Evolutionary conservation across 108 stramenopile species (phyloP), one percentile per base, ranked within the genome.

Genomic region (Pseudonitzschia multiseries): DNA sequence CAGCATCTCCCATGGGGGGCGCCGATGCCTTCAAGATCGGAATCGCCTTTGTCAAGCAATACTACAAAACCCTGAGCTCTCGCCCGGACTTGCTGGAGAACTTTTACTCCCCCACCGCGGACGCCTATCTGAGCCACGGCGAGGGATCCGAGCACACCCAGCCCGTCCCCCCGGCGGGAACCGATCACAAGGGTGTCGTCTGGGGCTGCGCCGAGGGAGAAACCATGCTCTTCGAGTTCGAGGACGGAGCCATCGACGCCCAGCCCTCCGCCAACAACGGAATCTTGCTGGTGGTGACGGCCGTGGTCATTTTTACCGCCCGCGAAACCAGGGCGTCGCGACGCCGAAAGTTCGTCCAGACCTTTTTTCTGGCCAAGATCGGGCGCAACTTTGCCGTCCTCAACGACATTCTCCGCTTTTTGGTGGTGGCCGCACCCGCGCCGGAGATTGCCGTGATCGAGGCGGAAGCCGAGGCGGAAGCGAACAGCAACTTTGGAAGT

Each of bases 211-310:
- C 27, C 21, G 54, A 20, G 18, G 40, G n/a, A n/a, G 66, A 71
- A 41, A 68, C 24, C 15, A 68, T 72, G 79, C 64, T 68, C 21
- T 79, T 74, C 36, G 79, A 76, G 44, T 74, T 79, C 31, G 84
- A 83, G 57, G 60, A 85, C 66, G 93, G 90, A 41, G 90, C 90
- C 31, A 94, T 94, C 79, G 93, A 94, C 83, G 90, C 90, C 5
- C 93, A 94, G 74, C 80, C 87, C 41, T 85, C 86, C 4, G 80
- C 83, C 62, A 75, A 86, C 29, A 84, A 86, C 1, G 90, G 89
- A 15, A 86, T 91, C 59, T 73, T 94, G 36, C 63, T 94, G 68
- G 89, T 94, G 18, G 90, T 89, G 27, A 91, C 93, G 51, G 93
- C 89, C 14, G 81, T 86, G 17, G 73, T 84, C 64, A 44, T 77